Evolutionary conservation across 1,284 basidiomycete species (phyloP), one percentile per base, ranked within the genome.

Genomic region (Phylloporus gajari): DNA sequence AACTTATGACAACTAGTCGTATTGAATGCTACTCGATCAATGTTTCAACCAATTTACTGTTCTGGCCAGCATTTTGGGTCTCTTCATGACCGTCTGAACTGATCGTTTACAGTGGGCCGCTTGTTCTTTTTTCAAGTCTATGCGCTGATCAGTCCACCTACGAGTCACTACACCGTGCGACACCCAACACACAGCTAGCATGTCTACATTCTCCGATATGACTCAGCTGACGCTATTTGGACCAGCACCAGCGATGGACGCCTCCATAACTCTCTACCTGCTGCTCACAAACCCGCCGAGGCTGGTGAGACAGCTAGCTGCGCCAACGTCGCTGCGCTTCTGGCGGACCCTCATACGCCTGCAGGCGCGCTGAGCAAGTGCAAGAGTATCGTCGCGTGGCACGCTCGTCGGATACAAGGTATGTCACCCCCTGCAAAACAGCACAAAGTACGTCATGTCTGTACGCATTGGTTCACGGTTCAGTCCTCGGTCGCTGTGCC

Each of bases 401-500:
- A 82, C 48, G 82, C 83, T 11, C 79, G 78, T 35, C 77, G 81
- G 13, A 65, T 77, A 0, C 82, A 86, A 44, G 78, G 83, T 15
- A 77, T 80, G 0, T 67, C 76, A n/a, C 79, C 82, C 58, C 79
- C 86, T 25, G 76, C 82, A 30, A 88, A 88, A 71, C 84, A 87
- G 46, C 80, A 86, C 65, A 88, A 86, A 83, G 88, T 87, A 25
- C 65, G 66, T 38, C 23, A 25, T 42, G 44, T 13, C 62, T 30
- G 6, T 30, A 19, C 30, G 32, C 35, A 38, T 25, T 42, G 38
- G 42, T 30, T 30, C n/a, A 46, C 30, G 11, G 5, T n/a, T 30
- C 61, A n/a, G 11, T 12, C 19, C 27, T 27, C n/a, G 86, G 75
- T 86, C 30, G 75, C 85, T 1, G 77, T 85, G 35, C 94, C 94